Base-by-base conservation (phyloP, 192 early-diverging fungal species). In the Umbelopsis sp. region DNA sequence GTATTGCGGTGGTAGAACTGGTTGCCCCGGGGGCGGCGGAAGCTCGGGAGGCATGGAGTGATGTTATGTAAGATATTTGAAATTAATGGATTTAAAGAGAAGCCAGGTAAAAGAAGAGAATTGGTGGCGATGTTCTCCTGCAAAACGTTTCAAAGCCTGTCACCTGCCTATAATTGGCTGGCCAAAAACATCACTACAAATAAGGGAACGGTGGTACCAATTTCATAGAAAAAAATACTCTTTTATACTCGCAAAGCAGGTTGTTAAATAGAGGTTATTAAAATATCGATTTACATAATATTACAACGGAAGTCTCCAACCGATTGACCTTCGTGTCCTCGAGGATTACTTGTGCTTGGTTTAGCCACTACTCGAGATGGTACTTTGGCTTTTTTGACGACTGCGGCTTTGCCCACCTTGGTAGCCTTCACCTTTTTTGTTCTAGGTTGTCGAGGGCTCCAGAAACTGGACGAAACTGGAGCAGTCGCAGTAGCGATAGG, bases 261-360 rank as follows among this genome's bases (percentile, higher is more conserved):
- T 5, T 9, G 12, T 25, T 5, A 1, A 52, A 52, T 23, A 52
- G 21, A 18, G 21, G 6, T 25, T 10, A 52, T 41, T 41, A 9
- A 9, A 41, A 41, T 41, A 10, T 9, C 6, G 37, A 52, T 61
- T 30, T 61, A 61, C 55, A 61, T 61, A 35, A 61, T 61, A 61
- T 61, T 61, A 61, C 55, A 61, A 27, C 55, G 55, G 15, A 61
- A 61, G 33, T 61, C 55, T 25, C 30, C 30, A 11, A 61, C 55
- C 27, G 55, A 15, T 61, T 61, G 55, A n/a, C 55, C 55, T 61
- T 61, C 55, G 18, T 33, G 55, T 35, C 55, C 55, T 61, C 55
- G 55, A 15, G 55, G 55, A 35, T 61, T 61, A n/a, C 55, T 33
- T 12, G 55, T 16, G 33, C 55, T 61, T 2, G 55, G 55, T 18